Evolutionary conservation across 2,329 filamentous ascomycete genomes (phyloP), one percentile per base, ranked within the genome.

Genomic region (Teratosphaeria pseudoeucalypti): DNA sequence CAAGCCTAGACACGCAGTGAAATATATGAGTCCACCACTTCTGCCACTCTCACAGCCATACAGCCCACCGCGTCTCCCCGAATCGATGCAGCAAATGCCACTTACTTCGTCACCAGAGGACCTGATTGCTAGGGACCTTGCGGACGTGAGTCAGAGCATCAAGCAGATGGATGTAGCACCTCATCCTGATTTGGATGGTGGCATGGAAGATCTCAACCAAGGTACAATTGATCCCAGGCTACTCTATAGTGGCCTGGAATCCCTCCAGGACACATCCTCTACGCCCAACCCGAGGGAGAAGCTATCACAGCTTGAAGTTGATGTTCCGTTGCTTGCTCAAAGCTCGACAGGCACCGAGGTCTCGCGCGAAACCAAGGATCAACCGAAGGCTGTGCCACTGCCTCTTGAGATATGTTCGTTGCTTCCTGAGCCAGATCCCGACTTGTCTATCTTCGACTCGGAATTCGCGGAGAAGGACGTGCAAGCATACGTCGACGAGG

Each of bases 21-120:
- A 69, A 34, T 70, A 71, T 16, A 11, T 79, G n/a, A 77, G 78
- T 2, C 79, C 79, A n/a, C 77, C 77, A 3, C 64, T 82, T 9
- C 70, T 81, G 19, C 77, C 78, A 19, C 58, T 75, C 2, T 76
- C 77, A 32, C 78, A 77, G 29, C 66, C 71, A 6, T 57, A 68
- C 32, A 71, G 66, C 52, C 76, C 74, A 4, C 73, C 74, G 43
- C 60, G 29, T 6, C 49, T 67, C 6, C 55, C 62, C 9, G 37
- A 52, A 10, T 26, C 58, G 7, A 29, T 61, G 11, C 54, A 63
- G 23, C 56, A 69, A 34, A 67, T 77, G 39, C 65, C 66, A 5
- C 62, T 77, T 27, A 61, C 65, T 6, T 73, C 69, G 1, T 69
- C 64, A 4, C 66, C 66, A 1, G 63, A 68, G 52, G 62, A 68